Evolutionary conservation across 176 grass and related monocot genomes (phyloP).

Genomic region (Tuctoria greenei): DNA sequence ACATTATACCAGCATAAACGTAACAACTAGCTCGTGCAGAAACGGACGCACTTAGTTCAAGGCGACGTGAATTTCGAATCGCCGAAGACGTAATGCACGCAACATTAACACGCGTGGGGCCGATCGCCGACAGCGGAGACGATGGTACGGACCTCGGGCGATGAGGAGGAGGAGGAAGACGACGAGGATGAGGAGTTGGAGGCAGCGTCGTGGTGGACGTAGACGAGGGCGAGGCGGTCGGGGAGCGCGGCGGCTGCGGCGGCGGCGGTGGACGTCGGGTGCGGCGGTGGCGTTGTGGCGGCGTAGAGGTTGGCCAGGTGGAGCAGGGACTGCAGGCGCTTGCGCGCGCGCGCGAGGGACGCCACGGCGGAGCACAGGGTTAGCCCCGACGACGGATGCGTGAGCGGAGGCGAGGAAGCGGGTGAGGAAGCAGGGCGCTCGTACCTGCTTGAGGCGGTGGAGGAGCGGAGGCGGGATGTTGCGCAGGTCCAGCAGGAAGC

Average conservation of each 20-base stretch:
- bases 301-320: conserved; percentile 88
- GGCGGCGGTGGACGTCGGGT: background rate
- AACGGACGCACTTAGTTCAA: background rate
- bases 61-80: background rate
- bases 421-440: background rate
- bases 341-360: background rate
- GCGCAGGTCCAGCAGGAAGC: conserved; percentile 91
- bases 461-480: conserved; percentile 70
- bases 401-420: background rate
- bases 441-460: conserved; percentile 71
- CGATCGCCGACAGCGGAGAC: background rate
- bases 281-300: conserved; percentile 32
- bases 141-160: conserved; percentile 52
- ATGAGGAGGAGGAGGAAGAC: conserved; percentile 43
- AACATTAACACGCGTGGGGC: background rate
- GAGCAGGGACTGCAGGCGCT: conserved; percentile 55
- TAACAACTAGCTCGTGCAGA: background rate
- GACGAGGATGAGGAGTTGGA: background rate
- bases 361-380: background rate
- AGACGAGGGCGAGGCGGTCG: conserved; percentile 73
- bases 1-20: background rate
- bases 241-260: no score
- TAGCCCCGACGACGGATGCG: background rate
- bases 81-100: background rate
- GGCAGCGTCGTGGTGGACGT: conserved; percentile 44